Evolutionary conservation across 1,139 yeast species (phyloP), one percentile per base, ranked within the genome.

Genomic region (Scheffersomyces quercinus): DNA sequence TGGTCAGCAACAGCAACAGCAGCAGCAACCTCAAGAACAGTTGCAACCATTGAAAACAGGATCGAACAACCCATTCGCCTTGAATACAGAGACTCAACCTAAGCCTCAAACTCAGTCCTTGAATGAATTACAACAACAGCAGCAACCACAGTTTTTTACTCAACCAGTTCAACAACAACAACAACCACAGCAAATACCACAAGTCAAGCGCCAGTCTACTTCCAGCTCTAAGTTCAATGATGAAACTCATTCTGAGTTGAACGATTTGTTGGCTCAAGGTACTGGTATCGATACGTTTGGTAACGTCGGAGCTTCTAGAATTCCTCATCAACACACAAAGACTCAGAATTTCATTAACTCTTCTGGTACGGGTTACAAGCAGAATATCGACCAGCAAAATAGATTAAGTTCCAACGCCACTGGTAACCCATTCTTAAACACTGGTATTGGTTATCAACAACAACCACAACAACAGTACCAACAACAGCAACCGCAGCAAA

Each of bases 211-310:
- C 6, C 64, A 65, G 50, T 63, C 55, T 40, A 68, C 73, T 4
- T 64, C 75, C 4, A 60, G 69, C 3, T 73, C 78, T 20, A 68
- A 62, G 50, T 73, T 53, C 53, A 69, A 71, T 73, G 85, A 60
- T 75, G 82, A 65, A 67, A 79, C 74, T 69, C 90, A 70, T 46
- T 53, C 68, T 14, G 93, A 88, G 52, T 77, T 91, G 58, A 90
- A 91, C 65, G 78, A 79, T 47, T 72, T 91, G 46, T 75, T 91
- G 52, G 87, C 95, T 10, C 81, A 84, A 43, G 97, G 97, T 32
- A 88, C 96, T 0, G 98, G 97, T 20, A 73, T 90, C 45, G 99
- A 93, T 65, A 91, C 98, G 0, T 93, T 88, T 65, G 99, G 99
- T 65, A 93, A 93, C 64, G 85, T 89, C 5, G 99, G 99, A 42